A percentile compares a stretch with the other conserved stretches of the same genome.
phyloP scores from a whole-genome alignment of 2,329 filamentous ascomycete genomes.

The Helotiales sp. region DNA sequence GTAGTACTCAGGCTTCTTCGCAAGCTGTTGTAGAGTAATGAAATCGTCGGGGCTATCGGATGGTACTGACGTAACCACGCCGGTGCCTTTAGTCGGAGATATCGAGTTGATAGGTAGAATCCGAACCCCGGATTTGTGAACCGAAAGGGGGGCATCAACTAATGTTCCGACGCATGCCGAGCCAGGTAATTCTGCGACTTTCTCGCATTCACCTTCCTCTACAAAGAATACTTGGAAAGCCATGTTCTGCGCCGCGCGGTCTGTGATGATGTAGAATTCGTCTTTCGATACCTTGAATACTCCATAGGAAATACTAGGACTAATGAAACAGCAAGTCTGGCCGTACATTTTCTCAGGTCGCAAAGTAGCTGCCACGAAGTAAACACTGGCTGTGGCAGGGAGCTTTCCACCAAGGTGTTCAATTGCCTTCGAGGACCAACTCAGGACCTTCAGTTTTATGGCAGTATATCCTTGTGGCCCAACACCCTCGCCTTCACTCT shows the following conservation, averaged over 20 bases:
- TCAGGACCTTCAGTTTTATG: slow-evolving; percentile 88
- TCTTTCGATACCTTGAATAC: slow-evolving; percentile 79
- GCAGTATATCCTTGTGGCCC: slow-evolving; percentile 91
- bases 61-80: slow-evolving; percentile 93
- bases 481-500: slow-evolving; percentile 79
- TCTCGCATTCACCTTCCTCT: slow-evolving; percentile 73
- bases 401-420: slow-evolving; percentile 77
- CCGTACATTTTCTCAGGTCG: slow-evolving; percentile 99
- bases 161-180: slow-evolving; percentile 85
- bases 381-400: slow-evolving; percentile 78
- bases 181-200: slow-evolving; percentile 76
- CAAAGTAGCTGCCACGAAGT: slow-evolving; percentile 89
- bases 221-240: slow-evolving; percentile 88
- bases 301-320: slow-evolving; percentile 86
- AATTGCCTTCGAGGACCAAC: slow-evolving; percentile 81
- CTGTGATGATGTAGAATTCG: slow-evolving; percentile 84
- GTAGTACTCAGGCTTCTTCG: slow-evolving; percentile 96
- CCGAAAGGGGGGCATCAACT: slow-evolving; percentile 85
- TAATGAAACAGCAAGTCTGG: slow-evolving; percentile 94
- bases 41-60: slow-evolving; percentile 96
- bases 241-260: slow-evolving; percentile 91
- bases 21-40: slow-evolving; percentile 83
- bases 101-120: slow-evolving; percentile 96
- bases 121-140: slow-evolving; percentile 76
- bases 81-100: slow-evolving; percentile 90